Evolutionary conservation across 805 yeast species (phyloP).

Genomic region (Deakozyma indianensis): DNA sequence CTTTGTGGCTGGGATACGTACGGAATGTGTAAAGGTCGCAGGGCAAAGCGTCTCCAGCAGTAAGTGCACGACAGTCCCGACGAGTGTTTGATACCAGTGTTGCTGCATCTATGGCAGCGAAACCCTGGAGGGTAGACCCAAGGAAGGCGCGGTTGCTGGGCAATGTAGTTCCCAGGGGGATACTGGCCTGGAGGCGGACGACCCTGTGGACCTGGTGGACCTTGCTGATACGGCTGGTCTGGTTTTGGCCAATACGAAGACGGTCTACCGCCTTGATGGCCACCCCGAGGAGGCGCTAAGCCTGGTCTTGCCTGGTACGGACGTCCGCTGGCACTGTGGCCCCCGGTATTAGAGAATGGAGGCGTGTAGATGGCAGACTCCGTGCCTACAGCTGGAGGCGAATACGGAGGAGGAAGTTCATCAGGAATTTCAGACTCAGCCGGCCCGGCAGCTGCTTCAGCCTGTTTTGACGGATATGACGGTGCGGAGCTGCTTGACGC

Average conservation of each 20-base stretch:
- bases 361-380: constrained; percentile 3
- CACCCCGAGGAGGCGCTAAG: no score
- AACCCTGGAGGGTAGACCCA: constrained; percentile 53
- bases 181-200: constrained; percentile 3
- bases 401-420: constrained; percentile 13
- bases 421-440: constrained; percentile 10
- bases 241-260: no score
- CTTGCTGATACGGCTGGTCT: background rate
- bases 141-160: constrained; percentile 32
- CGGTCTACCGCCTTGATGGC: no score
- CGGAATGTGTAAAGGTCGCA: constrained; percentile 16
- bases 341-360: constrained; percentile 4
- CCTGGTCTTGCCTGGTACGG: no score
- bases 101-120: constrained; percentile 54
- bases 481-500: background rate
- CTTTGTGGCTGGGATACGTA: background rate
- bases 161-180: no score
- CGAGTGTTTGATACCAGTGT: constrained; percentile 50
- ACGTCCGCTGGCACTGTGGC: background rate
- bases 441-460: constrained; percentile 3
- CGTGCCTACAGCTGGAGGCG: constrained; percentile 7
- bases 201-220: constrained; percentile 2
- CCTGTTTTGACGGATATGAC: background rate
- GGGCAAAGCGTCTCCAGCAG: constrained; percentile 56
- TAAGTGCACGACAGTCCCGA: constrained; percentile 52